Percentiles rank a stretch among this genome's conserved stretches.
phyloP scores from a whole-genome alignment of 148 eudicot genomes.

The Linanthus parryae region DNA sequence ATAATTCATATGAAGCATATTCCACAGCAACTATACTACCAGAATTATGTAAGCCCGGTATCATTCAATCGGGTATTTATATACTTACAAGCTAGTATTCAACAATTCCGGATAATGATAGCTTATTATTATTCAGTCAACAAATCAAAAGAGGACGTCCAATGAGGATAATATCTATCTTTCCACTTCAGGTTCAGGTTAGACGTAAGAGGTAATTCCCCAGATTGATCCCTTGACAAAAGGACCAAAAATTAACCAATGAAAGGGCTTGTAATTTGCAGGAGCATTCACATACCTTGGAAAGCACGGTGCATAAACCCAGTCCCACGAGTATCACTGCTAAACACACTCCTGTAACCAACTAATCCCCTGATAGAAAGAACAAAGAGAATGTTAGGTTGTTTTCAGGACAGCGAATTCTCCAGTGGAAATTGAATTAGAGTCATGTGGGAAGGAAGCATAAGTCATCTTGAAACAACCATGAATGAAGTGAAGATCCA shows the following conservation, averaged over 20 bases:
- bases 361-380: slow-evolving; percentile 84
- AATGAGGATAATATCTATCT: too few species aligned
- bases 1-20: too few species aligned
- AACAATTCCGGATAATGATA: too few species aligned
- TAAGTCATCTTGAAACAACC: background rate
- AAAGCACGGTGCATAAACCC: slow-evolving; percentile 99
- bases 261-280: background rate
- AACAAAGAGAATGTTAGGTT: slow-evolving; percentile 1
- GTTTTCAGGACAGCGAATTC: background rate
- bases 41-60: too few species aligned
- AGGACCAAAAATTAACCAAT: background rate
- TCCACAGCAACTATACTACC: too few species aligned
- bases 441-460: slow-evolving; percentile 3
- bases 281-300: slow-evolving; percentile 52
- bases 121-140: too few species aligned
- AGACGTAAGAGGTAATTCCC: too few species aligned
- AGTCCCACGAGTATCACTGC: slow-evolving; percentile 92
- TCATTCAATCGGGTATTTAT: too few species aligned
- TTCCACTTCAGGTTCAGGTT: too few species aligned
- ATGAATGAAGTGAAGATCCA: background rate
- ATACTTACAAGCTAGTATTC: too few species aligned
- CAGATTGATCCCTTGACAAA: too few species aligned
- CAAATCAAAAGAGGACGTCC: too few species aligned
- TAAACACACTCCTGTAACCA: slow-evolving; percentile 97
- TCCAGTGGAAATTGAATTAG: background rate